Evolutionary conservation across 768 basidiomycete species (phyloP).

Genomic region (Amanita exitialis): DNA sequence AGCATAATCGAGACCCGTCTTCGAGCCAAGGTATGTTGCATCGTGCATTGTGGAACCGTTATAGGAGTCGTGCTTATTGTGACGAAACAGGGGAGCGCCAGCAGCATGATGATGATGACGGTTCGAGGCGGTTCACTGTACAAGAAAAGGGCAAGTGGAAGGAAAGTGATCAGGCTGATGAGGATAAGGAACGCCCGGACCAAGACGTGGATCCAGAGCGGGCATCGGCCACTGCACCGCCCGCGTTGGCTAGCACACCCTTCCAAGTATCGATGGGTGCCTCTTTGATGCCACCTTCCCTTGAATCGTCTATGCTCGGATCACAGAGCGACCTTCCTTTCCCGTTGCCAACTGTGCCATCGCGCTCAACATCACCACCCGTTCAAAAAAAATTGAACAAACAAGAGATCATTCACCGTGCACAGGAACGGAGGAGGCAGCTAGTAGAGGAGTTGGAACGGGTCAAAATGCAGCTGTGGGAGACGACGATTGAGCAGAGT

Average conservation of each 20-base stretch:
- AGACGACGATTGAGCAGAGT: slow-evolving; percentile 62
- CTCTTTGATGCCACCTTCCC: not conserved
- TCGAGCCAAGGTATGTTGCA: slow-evolving; percentile 20
- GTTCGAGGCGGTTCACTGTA: not conserved
- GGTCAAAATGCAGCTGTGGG: slow-evolving; percentile 64
- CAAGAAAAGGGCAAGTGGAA: slow-evolving; percentile 5
- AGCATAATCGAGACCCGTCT: slow-evolving; percentile 10
- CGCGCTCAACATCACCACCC: not conserved
- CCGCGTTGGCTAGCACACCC: not conserved
- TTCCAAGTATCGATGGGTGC: not conserved
- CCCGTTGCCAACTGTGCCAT: not conserved
- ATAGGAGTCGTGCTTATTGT: slow-evolving; percentile 9
- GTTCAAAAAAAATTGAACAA: slow-evolving; percentile 8
- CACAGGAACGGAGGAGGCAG: slow-evolving; percentile 40
- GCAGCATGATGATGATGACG: slow-evolving; percentile 10
- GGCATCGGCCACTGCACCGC: not conserved
- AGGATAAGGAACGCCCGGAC: not conserved
- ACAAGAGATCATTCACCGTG: slow-evolving; percentile 22
- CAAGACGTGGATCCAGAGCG: not conserved
- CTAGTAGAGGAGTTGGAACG: slow-evolving; percentile 45
- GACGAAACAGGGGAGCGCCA: not conserved
- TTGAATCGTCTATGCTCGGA: not conserved
- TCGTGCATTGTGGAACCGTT: slow-evolving; percentile 9
- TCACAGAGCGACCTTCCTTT: not conserved
- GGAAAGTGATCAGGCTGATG: not conserved